Evolutionary conservation across 768 basidiomycete genomes (phyloP), one percentile per base, ranked within the genome.

Genomic region (Tylopilus sp.): DNA sequence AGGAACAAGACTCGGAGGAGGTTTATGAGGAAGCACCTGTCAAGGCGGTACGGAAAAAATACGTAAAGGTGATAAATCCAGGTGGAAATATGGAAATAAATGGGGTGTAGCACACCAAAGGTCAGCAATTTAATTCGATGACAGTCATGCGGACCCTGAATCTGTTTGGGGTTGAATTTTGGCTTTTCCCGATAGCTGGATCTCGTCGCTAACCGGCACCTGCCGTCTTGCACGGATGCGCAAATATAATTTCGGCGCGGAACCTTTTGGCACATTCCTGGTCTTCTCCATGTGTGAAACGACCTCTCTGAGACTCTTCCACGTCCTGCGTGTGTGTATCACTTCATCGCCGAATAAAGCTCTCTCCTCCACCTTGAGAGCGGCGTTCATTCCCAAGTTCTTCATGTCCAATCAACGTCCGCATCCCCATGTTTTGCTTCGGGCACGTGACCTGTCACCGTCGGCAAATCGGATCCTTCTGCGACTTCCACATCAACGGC

Each of bases 1-100:
- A 61, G 53, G 47, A 57, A 55, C 38, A 53, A 40, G 26, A 65
- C 43, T 55, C 63, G 54, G 56, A 57, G 56, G 36, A 56, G 61
- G 66, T 43, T 68, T 68, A 70, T 70, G 66, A 68, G 68, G 66
- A 64, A 58, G 56, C 55, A 67, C 54, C 56, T 61, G 61, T 69
- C 66, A 61, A 70, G 67, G 67, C 67, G 43, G 67, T 69, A 70
- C 68, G 53, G 53, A 58, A 63, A 65, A 60, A 70, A 69, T 67
- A 69, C 69, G 69, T 70, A 69, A n/a, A 69, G 17, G 40, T n/a
- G 44, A 51, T 54, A 50, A 48, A 51, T 51, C 30, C 53, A 39
- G 46, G 35, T 44, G 31, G 53, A 67, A 63, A 61, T 62, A 57
- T 36, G 36, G 53, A 58, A 63, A 65, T 65, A 64, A 57, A 63